Percentiles rank a stretch among this genome's conserved stretches.
Conservation (phyloP, 169 alveolate genomes). For the Babesia caballi region DNA sequence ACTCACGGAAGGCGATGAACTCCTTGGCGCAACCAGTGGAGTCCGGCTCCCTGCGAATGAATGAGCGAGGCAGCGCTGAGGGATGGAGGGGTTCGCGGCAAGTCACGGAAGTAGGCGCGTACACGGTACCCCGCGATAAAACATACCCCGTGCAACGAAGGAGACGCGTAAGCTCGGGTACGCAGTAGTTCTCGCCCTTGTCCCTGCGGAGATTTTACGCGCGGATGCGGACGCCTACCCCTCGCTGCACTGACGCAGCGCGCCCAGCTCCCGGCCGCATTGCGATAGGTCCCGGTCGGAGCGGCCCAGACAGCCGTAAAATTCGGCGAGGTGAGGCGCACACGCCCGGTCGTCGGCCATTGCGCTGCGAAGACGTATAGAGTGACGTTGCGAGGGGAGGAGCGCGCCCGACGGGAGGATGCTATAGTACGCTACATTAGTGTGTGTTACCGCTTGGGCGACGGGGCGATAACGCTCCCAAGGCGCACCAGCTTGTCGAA, state of each 20-base stretch:
- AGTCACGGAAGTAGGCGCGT: no score
- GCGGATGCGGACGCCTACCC: slow-evolving; percentile 5
- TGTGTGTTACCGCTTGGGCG: slow-evolving; percentile 54
- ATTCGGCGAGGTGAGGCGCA: slow-evolving; percentile 31
- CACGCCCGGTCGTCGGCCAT: slow-evolving; percentile 53
- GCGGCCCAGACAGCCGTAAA: slow-evolving; percentile 51
- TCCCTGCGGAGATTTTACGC: slow-evolving; percentile 15
- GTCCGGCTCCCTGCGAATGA: slow-evolving; percentile 65
- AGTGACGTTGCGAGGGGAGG: not conserved
- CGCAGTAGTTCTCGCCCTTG: slow-evolving; percentile 63
- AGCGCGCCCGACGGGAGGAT: not conserved
- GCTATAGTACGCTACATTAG: not conserved
- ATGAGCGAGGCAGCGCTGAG: not conserved
- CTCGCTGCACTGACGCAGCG: slow-evolving; percentile 47
- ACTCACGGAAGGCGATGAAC: slow-evolving; percentile 73
- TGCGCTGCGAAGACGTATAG: not conserved
- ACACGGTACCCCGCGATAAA: not conserved
- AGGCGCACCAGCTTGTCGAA: slow-evolving; percentile 70
- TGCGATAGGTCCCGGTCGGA: slow-evolving; percentile 59
- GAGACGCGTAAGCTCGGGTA: slow-evolving; percentile 65
- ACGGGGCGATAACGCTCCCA: slow-evolving; percentile 74
- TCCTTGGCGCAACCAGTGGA: slow-evolving; percentile 74
- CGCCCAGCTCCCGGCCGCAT: slow-evolving; percentile 31
- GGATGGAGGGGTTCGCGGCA: no score
- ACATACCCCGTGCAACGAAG: slow-evolving; percentile 72